Base-by-base conservation (phyloP, 1,284 basidiomycete genomes). In the Cerioporus squamosus region DNA sequence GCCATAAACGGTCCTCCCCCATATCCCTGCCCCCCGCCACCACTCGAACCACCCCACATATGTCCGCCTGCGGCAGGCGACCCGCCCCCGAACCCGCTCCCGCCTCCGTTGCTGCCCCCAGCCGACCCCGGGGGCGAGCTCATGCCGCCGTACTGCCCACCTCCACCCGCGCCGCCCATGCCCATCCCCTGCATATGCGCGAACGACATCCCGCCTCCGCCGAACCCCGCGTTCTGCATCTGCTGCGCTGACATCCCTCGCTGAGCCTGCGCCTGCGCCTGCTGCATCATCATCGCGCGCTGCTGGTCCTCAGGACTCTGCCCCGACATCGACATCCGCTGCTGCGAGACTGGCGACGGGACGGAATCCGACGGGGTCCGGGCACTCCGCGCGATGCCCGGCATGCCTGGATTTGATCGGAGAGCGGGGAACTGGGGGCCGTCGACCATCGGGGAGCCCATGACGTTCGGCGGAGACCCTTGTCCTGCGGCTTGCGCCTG, bases 381-480 rank as follows among this genome's bases (percentile, higher is more conserved):
- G 51, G 82, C 81, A 64, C 83, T 88, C 64, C 89, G 78, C 33
- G 88, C 85, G 57, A 91, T 90, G 5, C 88, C 88, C 0, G 87
- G 86, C 59, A 90, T 85, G 29, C 81, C 71, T 44, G 80, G 76
- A 65, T 85, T 84, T 18, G 85, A 84, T 26, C 82, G 79, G 49
- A 83, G 63, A 2, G 69, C 66, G 26, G 72, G 67, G 53, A 70
- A 67, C 53, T 65, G 61, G 23, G 49, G 53, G 22, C 62, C 63
- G 51, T 71, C 70, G 53, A 63, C 47, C 31, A 68, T 66, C 10
- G 75, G 77, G 36, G 77, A 74, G n/a, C 74, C 74, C 73, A 51
- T 74, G 60, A 39, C 20, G 46, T 42, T 52, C 10, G 46, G 12
- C 10, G 56, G 51, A 18, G 56, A 55, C n/a, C 46, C 60, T 8